Conservation (phyloP, 2,329 filamentous ascomycete genomes). For the Huntiella abstrusa region DNA sequence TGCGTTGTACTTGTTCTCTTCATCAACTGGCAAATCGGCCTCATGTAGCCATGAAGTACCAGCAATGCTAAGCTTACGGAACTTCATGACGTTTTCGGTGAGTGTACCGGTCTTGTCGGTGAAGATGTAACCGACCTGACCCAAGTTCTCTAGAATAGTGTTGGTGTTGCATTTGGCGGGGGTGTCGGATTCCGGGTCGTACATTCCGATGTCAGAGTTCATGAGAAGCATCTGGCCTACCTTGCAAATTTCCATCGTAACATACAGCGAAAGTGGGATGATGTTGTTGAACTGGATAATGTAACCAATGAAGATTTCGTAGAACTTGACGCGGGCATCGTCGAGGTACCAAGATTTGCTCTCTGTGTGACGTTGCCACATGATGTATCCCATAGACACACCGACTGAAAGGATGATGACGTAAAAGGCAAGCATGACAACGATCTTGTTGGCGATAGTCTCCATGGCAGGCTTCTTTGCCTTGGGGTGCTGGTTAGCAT, state of each 20-base stretch:
- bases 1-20: constrained; percentile 10
- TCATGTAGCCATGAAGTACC: constrained; percentile 82
- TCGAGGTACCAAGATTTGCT: constrained; percentile 56
- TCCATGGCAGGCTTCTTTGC: constrained; percentile 71
- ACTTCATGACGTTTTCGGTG: constrained; percentile 91
- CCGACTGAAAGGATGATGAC: constrained; percentile 63
- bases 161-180: constrained; percentile 82
- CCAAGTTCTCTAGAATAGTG: constrained; percentile 85
- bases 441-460: constrained; percentile 57
- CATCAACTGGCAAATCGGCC: constrained; percentile 34
- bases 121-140: constrained; percentile 78
- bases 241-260: constrained; percentile 77
- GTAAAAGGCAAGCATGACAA: constrained; percentile 62
- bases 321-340: constrained; percentile 51
- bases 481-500: constrained; percentile 70
- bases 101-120: constrained; percentile 90
- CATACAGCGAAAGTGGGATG: constrained; percentile 78
- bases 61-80: constrained; percentile 77
- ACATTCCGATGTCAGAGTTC: constrained; percentile 75
- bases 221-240: constrained; percentile 60
- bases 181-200: constrained; percentile 65
- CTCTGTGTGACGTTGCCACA: constrained; percentile 55
- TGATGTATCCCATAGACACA: constrained; percentile 63
- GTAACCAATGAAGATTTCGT: constrained; percentile 72
- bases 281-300: constrained; percentile 96